Evolutionary conservation across 2,329 filamentous ascomycete species (phyloP), one percentile per base, ranked within the genome.

Genomic region (Penicillium frequentans): DNA sequence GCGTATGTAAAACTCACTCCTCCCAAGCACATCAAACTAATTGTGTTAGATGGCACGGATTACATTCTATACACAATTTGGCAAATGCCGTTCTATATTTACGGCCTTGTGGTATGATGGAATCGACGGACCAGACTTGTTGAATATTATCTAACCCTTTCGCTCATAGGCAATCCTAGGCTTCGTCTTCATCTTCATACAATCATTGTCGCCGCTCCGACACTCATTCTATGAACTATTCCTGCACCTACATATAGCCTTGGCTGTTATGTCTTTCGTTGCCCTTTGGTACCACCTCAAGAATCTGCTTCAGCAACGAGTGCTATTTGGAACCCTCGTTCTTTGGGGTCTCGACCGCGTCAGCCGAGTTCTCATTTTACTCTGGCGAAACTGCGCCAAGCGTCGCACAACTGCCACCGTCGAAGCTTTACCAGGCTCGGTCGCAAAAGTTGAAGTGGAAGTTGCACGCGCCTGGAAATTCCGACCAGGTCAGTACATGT

Each of bases 21-120:
- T 7, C 31, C 6, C 0, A 19, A 10, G n/a, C 33, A 5, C 2
- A 19, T 7, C 3, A 26, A 7, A 4, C 33, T 48, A 42, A 48
- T 31, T 27, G n/a, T 37, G 29, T 13, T 27, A 64, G 67, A 83
- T 39, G 84, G 85, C 35, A 96, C 91, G 89, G 55, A 61, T 5
- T 59, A 66, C 29, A 56, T 70, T 26, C 60, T 67, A 1, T 56
- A 68, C 49, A 43, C 60, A 3, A 57, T 73, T 10, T 72, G 68
- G 68, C 58, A 65, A 50, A 60, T 61, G 21, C 66, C 64, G 0
- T 70, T 73, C 27, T 73, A 64, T 24, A 59, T 72, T 14, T 69
- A 64, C 27, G 71, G 71, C 6, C 57, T 73, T 19, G 59, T 72
- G 44, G 71, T 72, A 62, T 54, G 68, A 65, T 1, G 6, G 13